Percentiles rank a stretch among this genome's conserved stretches.
phyloP scores from a whole-genome alignment of 371 early-diverging fungal genomes.

The Mortierella sp. region DNA sequence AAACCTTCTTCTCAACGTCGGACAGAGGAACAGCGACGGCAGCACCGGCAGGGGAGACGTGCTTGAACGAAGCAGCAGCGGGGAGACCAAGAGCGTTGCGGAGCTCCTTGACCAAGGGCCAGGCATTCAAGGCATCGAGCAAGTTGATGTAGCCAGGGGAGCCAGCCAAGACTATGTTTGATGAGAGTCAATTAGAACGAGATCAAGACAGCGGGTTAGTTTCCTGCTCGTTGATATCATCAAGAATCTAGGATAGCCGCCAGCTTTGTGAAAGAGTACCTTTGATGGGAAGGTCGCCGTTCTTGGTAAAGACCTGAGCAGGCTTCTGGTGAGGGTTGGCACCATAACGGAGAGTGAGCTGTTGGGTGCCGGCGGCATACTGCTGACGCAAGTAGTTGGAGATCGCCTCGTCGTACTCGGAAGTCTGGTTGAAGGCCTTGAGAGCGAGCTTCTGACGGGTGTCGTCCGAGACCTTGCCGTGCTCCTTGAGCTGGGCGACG shows the following conservation, averaged over 20 bases:
- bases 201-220: constrained; percentile 27
- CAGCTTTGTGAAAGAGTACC: constrained; percentile 46
- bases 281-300: constrained; percentile 88
- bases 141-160: constrained; percentile 98
- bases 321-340: constrained; percentile 98
- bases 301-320: constrained; percentile 89
- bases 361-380: constrained; percentile 80
- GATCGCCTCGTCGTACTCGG: constrained; percentile 96
- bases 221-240: no score
- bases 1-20: constrained; percentile 89
- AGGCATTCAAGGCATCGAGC: constrained; percentile 95
- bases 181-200: constrained; percentile 1
- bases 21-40: constrained; percentile 90
- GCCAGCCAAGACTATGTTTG: constrained; percentile 79
- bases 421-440: constrained; percentile 93
- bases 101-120: constrained; percentile 93
- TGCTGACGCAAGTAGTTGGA: constrained; percentile 93
- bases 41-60: constrained; percentile 98
- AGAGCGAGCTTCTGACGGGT: constrained; percentile 61
- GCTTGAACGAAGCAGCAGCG: constrained; percentile 98
- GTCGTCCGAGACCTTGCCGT: constrained; percentile 55
- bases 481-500: constrained; percentile 76
- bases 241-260: no score
- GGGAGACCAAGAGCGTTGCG: constrained; percentile 74
- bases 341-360: constrained; percentile 94